A percentile compares a stretch with the other conserved stretches of the same genome.
phyloP scores from a whole-genome alignment of 176 grass and related monocot species.

The Leersia perrieri region DNA sequence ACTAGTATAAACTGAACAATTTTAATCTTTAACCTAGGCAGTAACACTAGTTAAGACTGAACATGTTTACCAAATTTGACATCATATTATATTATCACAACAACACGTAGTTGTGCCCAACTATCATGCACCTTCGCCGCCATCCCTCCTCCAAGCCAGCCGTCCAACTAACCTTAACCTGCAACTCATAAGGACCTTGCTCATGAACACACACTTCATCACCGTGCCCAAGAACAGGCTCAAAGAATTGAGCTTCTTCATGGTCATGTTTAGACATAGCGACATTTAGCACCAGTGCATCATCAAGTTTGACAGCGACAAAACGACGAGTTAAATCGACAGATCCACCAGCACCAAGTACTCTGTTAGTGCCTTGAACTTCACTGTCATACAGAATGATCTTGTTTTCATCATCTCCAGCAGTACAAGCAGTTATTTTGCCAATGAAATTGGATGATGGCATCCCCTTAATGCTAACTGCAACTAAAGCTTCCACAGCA shows the following conservation, averaged over 20 bases:
- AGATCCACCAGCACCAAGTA: not conserved
- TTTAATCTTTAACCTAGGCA: no score
- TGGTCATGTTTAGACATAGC: not conserved
- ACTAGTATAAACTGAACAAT: no score
- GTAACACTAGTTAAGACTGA: no score
- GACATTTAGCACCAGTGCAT: not conserved
- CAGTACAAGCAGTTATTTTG: not conserved
- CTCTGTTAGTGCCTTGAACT: not conserved
- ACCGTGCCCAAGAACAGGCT: not conserved
- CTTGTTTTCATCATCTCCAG: no score
- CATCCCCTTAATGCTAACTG: not conserved
- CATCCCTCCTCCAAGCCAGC: no score
- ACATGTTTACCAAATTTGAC: no score
- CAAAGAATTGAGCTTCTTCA: not conserved
- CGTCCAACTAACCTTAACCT: not conserved
- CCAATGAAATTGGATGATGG: not conserved
- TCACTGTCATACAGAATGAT: not conserved
- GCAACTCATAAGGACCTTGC: not conserved
- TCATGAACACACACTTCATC: not conserved
- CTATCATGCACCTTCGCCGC: no score
- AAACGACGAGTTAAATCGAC: not conserved
- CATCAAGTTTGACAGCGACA: not conserved
- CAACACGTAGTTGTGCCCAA: no score
- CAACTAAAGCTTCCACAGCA: not conserved
- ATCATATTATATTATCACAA: no score